Percentiles rank a stretch among this genome's conserved stretches.
phyloP scores from a whole-genome alignment of 176 grass and related monocot genomes.

The Dactylis glomerata region DNA sequence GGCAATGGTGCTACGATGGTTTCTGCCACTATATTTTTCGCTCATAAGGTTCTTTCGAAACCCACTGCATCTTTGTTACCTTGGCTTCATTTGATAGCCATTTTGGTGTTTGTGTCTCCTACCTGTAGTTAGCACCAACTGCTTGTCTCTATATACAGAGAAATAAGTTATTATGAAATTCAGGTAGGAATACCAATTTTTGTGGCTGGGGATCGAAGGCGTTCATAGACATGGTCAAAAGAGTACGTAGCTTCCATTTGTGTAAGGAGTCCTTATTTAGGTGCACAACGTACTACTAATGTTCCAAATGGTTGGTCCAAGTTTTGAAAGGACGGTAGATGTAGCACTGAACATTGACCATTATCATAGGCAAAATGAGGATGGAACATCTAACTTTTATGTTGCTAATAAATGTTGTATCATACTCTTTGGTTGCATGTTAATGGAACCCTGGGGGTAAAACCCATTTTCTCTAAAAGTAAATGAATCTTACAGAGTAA shows the following conservation, averaged over 20 bases:
- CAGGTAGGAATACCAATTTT: slow-evolving; percentile 93
- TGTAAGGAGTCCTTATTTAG: background rate
- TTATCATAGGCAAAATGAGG: background rate
- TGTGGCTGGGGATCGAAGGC: slow-evolving; percentile 78
- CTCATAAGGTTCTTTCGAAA: slow-evolving; percentile 58
- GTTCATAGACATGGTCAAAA: slow-evolving; percentile 85
- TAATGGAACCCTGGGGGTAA: no score
- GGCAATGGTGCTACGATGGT: slow-evolving; percentile 87
- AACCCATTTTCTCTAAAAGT: no score
- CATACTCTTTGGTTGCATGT: no score
- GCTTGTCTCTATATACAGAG: background rate
- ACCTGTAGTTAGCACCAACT: no score
- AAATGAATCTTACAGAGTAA: background rate
- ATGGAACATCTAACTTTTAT: background rate
- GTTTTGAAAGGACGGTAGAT: background rate
- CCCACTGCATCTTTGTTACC: background rate
- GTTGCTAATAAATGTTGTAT: no score
- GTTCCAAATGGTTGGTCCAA: background rate
- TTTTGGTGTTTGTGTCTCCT: no score
- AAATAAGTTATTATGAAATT: slow-evolving; percentile 12
- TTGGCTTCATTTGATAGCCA: background rate
- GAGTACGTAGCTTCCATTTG: slow-evolving; percentile 55
- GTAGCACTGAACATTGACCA: background rate
- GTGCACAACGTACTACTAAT: background rate
- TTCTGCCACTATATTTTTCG: slow-evolving; percentile 93